Conservation (phyloP, 768 basidiomycete species). For the Mycena alexandri region DNA sequence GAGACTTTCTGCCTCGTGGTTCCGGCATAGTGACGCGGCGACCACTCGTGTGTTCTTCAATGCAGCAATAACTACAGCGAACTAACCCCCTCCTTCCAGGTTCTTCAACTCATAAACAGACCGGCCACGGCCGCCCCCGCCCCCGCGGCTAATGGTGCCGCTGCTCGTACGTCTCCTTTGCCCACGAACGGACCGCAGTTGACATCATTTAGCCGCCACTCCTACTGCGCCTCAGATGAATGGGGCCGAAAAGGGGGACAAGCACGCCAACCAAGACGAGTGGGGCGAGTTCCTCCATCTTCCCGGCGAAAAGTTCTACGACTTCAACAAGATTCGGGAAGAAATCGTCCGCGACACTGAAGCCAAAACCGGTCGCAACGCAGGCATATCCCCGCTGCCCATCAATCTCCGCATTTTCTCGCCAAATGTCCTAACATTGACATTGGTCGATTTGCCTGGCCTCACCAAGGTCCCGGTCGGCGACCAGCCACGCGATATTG, state of each 20-base stretch:
- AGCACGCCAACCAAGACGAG: slow-evolving; percentile 90
- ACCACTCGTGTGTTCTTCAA: slow-evolving; percentile 76
- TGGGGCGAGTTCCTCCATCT: slow-evolving; percentile 99
- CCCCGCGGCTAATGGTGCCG: slow-evolving; percentile 44
- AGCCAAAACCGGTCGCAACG: slow-evolving; percentile 98
- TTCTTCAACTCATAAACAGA: slow-evolving; percentile 95
- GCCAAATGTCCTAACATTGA: slow-evolving; percentile 96
- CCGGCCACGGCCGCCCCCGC: slow-evolving; percentile 59
- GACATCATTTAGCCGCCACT: slow-evolving; percentile 46
- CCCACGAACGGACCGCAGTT: slow-evolving; percentile 22
- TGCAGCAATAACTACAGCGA: slow-evolving; percentile 1
- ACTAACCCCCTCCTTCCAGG: slow-evolving; percentile 54
- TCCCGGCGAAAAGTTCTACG: slow-evolving; percentile 97
- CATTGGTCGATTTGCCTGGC: slow-evolving; percentile 97
- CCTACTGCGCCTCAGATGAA: slow-evolving; percentile 47
- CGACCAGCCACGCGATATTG: slow-evolving; percentile 97
- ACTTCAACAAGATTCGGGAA: slow-evolving; percentile 96
- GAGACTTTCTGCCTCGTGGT: slow-evolving; percentile 98
- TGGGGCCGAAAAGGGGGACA: slow-evolving; percentile 70
- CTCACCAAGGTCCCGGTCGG: slow-evolving; percentile 95
- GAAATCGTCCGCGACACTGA: slow-evolving; percentile 98
- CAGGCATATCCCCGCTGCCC: slow-evolving; percentile 95
- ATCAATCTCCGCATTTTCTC: slow-evolving; percentile 99
- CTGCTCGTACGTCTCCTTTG: slow-evolving; percentile 49
- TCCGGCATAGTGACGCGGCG: slow-evolving; percentile 98